These are phyloP conservation scores for Piromyces finnis DNA, from an alignment of 192 early-diverging fungal genomes.

Conservation along the genomic window DNA sequence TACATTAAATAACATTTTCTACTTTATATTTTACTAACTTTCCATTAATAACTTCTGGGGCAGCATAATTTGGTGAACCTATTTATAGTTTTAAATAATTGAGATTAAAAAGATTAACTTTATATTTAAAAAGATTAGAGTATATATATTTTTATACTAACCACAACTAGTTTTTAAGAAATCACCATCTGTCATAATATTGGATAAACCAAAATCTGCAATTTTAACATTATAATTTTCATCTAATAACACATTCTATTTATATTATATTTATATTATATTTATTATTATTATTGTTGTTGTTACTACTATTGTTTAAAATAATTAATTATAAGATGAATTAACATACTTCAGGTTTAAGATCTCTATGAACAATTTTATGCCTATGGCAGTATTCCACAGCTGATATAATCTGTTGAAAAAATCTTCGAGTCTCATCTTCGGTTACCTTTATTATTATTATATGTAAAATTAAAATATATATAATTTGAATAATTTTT, in stretches of 20 bases:
- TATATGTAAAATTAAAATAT: background rate
- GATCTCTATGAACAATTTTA: constrained; percentile 24
- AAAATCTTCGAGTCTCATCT: constrained; percentile 2
- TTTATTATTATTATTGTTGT: background rate
- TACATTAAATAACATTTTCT: too few relatives aligned
- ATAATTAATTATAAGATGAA: too few relatives aligned
- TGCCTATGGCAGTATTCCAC: constrained; percentile 7
- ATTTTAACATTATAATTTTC: constrained; percentile 86
- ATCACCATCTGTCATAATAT: constrained; percentile 73
- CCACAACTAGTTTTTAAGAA: constrained; percentile 76
- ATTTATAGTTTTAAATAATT: background rate
- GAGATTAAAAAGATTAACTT: background rate
- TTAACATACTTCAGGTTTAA: constrained; percentile 81
- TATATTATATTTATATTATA: background rate
- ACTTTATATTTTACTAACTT: constrained; percentile 28
- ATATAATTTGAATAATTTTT: too few relatives aligned
- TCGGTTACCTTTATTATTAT: background rate
- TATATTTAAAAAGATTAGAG: background rate
- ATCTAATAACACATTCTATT: constrained; percentile 57
- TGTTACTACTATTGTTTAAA: background rate
- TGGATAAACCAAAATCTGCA: constrained; percentile 95
- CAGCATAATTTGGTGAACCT: background rate
- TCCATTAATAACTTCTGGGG: constrained; percentile 65
- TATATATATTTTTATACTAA: constrained; percentile 30
- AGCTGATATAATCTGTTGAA: constrained; percentile 3